Percentiles rank a stretch among this genome's conserved stretches.
These are phyloP conservation scores for Elsinoe fawcettii DNA, from an alignment of 2,329 filamentous ascomycete species.

Conservation along the genomic window DNA sequence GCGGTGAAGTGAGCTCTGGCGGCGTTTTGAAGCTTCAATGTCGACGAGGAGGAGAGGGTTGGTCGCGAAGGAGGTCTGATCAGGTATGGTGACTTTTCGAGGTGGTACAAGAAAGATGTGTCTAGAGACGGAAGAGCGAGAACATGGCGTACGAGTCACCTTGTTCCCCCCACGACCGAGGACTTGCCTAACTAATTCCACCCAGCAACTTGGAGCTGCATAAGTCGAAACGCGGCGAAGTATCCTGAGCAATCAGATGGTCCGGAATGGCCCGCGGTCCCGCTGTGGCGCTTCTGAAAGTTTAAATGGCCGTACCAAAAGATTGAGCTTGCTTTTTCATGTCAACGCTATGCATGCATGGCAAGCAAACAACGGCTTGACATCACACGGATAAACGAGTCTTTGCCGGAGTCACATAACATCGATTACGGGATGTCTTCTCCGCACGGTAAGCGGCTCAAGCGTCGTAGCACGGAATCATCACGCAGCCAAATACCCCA, in stretches of 20 bases:
- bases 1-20: not conserved
- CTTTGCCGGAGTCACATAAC: not conserved
- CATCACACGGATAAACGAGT: not conserved
- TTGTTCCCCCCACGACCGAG: not conserved
- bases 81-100: not conserved
- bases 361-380: not conserved
- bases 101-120: conserved; percentile 6
- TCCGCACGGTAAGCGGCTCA: not conserved
- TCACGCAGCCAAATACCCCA: not conserved
- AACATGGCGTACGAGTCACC: conserved; percentile 4
- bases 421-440: not conserved
- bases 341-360: not conserved
- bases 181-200: not conserved
- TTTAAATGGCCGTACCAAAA: not conserved
- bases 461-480: not conserved
- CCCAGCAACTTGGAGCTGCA: conserved; percentile 12
- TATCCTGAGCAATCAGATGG: not conserved
- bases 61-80: not conserved
- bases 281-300: not conserved
- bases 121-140: not conserved
- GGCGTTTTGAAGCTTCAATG: not conserved
- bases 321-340: not conserved
- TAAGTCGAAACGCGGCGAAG: conserved; percentile 9
- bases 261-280: not conserved
- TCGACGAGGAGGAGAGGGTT: not conserved